Evolutionary conservation across 768 basidiomycete species (phyloP).

Genomic region (Pisolithus microcarpus): DNA sequence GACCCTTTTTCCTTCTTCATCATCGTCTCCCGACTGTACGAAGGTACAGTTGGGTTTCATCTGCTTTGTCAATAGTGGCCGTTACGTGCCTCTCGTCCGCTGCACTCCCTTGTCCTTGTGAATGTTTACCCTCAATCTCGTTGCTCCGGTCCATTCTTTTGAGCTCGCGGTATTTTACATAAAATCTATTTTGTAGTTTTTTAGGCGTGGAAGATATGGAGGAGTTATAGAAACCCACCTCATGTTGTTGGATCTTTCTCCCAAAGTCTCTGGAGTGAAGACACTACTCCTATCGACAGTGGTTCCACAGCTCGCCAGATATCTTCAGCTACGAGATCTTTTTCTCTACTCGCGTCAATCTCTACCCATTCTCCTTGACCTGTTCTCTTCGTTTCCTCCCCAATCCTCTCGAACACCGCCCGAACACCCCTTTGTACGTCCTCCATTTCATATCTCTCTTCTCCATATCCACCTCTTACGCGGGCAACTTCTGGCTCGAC

Average conservation of each 20-base stretch:
- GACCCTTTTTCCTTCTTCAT: slow-evolving; percentile 2
- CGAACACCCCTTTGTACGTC: slow-evolving; percentile 67
- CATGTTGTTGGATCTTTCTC: slow-evolving; percentile 4
- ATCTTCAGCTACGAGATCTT: slow-evolving; percentile 43
- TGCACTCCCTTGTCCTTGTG: slow-evolving; percentile 6
- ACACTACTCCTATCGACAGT: slow-evolving; percentile 30
- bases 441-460: slow-evolving; percentile 80
- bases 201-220: slow-evolving; percentile 1
- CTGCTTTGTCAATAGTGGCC: slow-evolving; percentile 7
- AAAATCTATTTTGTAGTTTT: slow-evolving; percentile 19
- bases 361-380: slow-evolving; percentile 40
- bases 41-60: slow-evolving; percentile 11
- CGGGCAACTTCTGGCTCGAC: slow-evolving; percentile 64
- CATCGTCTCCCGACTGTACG: slow-evolving; percentile 8
- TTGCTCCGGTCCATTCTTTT: slow-evolving; percentile 11
- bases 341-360: slow-evolving; percentile 50
- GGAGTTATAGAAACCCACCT: slow-evolving; percentile 3
- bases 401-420: slow-evolving; percentile 50
- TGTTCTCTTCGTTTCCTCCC: slow-evolving; percentile 38
- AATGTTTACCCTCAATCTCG: slow-evolving; percentile 8
- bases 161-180: slow-evolving; percentile 12
- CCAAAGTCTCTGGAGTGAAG: slow-evolving; percentile 48
- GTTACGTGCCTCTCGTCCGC: slow-evolving; percentile 5
- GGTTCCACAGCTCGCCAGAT: slow-evolving; percentile 49
- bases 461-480: slow-evolving; percentile 72